Base-by-base conservation (phyloP, 2,329 filamentous ascomycete genomes). In the Hirsutella minnesotensis region DNA sequence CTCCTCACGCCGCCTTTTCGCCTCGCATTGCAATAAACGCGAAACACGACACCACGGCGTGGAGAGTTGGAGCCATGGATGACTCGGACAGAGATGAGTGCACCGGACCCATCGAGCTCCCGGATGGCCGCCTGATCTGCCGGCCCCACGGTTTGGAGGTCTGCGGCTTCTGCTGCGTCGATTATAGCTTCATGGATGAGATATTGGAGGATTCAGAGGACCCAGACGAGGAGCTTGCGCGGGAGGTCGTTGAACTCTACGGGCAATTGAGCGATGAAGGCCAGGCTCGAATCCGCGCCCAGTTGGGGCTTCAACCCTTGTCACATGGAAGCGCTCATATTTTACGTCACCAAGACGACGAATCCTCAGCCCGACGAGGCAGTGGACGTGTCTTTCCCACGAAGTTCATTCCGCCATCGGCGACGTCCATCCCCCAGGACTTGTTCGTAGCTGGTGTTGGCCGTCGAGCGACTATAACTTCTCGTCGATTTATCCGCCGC, bases 351-450 rank as follows among this genome's bases (percentile, higher is more conserved):
- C 22, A 18, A 10, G 1, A 9, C 15, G n/a, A 16, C 3, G 8
- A 3, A 9, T 31, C 12, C 22, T 20, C n/a, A 18, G 20, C 34
- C 18, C 12, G 16, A 41, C 21, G 31, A 45, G 49, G 45, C 19
- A 46, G 29, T 9, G 48, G 47, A 30, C 24, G 9, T 9, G 47
- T 47, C 16, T 38, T 47, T 21, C 48, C 53, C 15, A 47, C 45
- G n/a, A 42, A 33, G 8, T 50, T 53, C 21, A 18, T 13, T 1
- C 45, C 46, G 27, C 47, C 52, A 2, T 46, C 40, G 4, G 20
- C 40, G 3, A 12, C 19, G 27, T 45, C 40, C 30, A 44, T 34
- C 9, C 47, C 49, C 10, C 8, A 1, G 9, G 36, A 30, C 4
- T 27, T 50, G 16, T 49, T 50, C 42, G 29, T 39, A 30, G 9